Evolutionary conservation across 805 yeast species (phyloP).

Genomic region (Sungouiella thailandica): DNA sequence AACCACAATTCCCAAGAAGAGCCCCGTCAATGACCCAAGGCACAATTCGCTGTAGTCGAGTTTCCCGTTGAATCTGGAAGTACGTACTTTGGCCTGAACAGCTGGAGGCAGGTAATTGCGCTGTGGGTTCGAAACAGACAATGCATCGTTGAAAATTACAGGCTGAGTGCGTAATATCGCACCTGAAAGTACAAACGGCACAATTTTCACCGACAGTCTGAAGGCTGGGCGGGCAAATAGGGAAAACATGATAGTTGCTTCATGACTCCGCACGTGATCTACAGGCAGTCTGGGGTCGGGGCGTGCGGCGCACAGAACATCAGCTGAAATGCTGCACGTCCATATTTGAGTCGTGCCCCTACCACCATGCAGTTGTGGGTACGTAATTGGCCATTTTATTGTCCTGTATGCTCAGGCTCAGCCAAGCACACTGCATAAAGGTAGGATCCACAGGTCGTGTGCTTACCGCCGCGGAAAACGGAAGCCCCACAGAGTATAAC

Average conservation of each 20-base stretch:
- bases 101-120: slow-evolving; percentile 8
- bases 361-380: no score
- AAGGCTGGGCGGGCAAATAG: slow-evolving; percentile 11
- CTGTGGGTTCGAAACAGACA: slow-evolving; percentile 10
- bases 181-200: slow-evolving; percentile 11
- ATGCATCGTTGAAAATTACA: slow-evolving; percentile 10
- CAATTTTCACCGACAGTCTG: slow-evolving; percentile 7
- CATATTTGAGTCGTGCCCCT: no score
- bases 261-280: no score
- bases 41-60: slow-evolving; percentile 60
- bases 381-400: no score
- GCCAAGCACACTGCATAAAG: no score
- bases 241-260: slow-evolving; percentile 12
- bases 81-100: slow-evolving; percentile 7
- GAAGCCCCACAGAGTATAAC: no score
- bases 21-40: slow-evolving; percentile 59
- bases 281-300: no score
- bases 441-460: no score
- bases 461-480: no score
- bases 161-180: slow-evolving; percentile 8
- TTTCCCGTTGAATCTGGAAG: slow-evolving; percentile 35
- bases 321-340: no score
- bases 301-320: no score
- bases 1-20: slow-evolving; percentile 52
- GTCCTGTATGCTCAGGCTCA: no score